phyloP scores from a whole-genome alignment of 306 rosid species.

The Styphnolobium japonicum region DNA sequence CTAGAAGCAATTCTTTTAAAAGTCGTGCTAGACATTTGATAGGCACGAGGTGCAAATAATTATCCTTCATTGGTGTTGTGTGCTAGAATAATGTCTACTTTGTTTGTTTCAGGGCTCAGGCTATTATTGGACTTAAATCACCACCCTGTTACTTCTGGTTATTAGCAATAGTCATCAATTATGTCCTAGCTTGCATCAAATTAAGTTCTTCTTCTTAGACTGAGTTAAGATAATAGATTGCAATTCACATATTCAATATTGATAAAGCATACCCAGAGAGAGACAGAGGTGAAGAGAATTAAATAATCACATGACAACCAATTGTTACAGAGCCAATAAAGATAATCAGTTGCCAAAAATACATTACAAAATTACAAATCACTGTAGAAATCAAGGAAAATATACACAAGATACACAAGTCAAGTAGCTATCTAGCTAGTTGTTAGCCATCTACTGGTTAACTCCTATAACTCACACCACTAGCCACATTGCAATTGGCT shows the following conservation, averaged over 20 bases:
- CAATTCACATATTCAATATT: background rate
- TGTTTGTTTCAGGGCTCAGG: background rate
- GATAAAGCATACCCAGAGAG: background rate
- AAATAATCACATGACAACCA: conserved; percentile 1
- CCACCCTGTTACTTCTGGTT: background rate
- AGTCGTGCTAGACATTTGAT: background rate
- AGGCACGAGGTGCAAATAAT: background rate
- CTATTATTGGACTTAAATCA: background rate
- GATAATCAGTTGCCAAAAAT: conserved; percentile 37
- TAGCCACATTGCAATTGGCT: conserved; percentile 16
- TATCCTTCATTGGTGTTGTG: background rate
- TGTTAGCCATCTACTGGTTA: conserved; percentile 61
- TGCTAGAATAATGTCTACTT: too few species aligned
- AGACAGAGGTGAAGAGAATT: background rate
- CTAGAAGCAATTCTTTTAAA: background rate
- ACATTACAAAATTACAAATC: conserved; percentile 46
- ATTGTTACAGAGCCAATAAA: conserved; percentile 5
- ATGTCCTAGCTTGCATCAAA: background rate
- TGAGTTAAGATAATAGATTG: background rate
- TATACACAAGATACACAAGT: conserved; percentile 51
- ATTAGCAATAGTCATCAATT: background rate
- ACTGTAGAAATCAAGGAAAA: conserved; percentile 23
- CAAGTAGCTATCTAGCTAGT: conserved; percentile 37
- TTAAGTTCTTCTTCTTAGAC: background rate
- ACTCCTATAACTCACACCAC: conserved; percentile 34